These are phyloP conservation scores for Astrephomene gubernaculifera DNA, from an alignment of 139 green algal genomes.

Conservation along the genomic window DNA sequence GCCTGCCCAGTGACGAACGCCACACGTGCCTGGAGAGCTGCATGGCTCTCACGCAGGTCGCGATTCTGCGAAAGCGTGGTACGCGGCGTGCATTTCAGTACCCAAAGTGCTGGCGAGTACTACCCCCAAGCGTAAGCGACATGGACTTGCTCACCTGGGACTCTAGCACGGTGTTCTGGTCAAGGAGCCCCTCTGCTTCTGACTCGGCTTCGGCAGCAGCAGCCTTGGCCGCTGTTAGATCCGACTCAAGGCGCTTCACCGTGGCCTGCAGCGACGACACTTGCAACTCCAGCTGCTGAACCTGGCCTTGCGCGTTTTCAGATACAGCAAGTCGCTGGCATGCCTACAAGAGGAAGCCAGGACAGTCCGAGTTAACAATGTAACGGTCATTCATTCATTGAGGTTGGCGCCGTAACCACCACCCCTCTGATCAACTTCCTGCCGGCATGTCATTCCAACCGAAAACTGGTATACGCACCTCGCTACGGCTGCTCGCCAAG, in stretches of 20 bases:
- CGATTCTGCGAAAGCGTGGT: neutral
- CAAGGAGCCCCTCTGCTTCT: constrained; percentile 32
- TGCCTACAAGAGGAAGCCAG: neutral
- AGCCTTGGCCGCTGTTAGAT: constrained; percentile 8
- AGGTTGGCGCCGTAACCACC: no score
- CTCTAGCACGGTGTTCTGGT: constrained; percentile 48
- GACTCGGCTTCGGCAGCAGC: neutral
- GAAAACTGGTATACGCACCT: neutral
- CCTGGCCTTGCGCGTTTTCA: neutral
- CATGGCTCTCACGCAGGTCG: constrained; percentile 8
- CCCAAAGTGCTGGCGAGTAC: neutral
- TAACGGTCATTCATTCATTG: no score
- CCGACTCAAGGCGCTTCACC: neutral
- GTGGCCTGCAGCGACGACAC: constrained; percentile 16
- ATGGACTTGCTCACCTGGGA: constrained; percentile 33
- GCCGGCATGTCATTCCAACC: no score
- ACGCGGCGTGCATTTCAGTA: neutral
- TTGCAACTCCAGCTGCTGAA: constrained; percentile 15
- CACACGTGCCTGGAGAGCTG: neutral
- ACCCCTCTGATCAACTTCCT: no score
- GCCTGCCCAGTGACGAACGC: neutral
- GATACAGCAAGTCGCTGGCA: neutral
- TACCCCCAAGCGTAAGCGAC: no score
- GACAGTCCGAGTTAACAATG: no score
- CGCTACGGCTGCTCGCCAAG: neutral